These are phyloP conservation scores for Asterophora parasitica DNA, from an alignment of 768 basidiomycete genomes.

Conservation along the genomic window DNA sequence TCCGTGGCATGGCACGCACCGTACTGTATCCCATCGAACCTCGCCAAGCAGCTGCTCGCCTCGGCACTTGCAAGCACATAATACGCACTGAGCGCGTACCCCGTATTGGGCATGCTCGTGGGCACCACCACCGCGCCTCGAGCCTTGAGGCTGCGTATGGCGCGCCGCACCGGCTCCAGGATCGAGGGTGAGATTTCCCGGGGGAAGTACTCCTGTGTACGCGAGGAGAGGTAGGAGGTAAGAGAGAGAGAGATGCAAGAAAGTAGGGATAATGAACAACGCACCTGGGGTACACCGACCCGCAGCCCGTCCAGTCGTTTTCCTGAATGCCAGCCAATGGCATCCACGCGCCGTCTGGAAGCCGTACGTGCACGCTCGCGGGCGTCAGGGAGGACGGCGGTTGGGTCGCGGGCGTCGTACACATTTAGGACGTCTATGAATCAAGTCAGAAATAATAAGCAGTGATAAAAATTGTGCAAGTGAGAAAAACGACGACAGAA, in stretches of 20 bases:
- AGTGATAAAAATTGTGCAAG: too few species aligned
- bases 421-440: slow-evolving; percentile 43
- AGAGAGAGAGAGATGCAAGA: too few species aligned
- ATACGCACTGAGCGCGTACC: slow-evolving; percentile 85
- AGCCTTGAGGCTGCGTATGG: slow-evolving; percentile 34
- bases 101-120: slow-evolving; percentile 64
- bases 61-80: slow-evolving; percentile 95
- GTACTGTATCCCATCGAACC: slow-evolving; percentile 86
- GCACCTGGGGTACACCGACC: slow-evolving; percentile 73
- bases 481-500: too few species aligned
- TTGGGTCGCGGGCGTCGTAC: slow-evolving; percentile 72
- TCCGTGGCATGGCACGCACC: slow-evolving; percentile 43
- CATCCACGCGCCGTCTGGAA: slow-evolving; percentile 13
- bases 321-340: not conserved
- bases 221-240: too few species aligned
- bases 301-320: slow-evolving; percentile 48
- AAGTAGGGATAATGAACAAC: slow-evolving; percentile 2
- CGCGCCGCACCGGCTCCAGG: slow-evolving; percentile 37
- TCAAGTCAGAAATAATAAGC: not conserved
- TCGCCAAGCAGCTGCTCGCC: slow-evolving; percentile 86
- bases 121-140: slow-evolving; percentile 67
- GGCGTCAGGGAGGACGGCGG: slow-evolving; percentile 47
- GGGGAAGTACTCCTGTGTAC: slow-evolving; percentile 77
- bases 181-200: slow-evolving; percentile 50
- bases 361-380: slow-evolving; percentile 19